phyloP scores from a whole-genome alignment of 106 monocot genomes.

The Dendrobium huoshanense region DNA sequence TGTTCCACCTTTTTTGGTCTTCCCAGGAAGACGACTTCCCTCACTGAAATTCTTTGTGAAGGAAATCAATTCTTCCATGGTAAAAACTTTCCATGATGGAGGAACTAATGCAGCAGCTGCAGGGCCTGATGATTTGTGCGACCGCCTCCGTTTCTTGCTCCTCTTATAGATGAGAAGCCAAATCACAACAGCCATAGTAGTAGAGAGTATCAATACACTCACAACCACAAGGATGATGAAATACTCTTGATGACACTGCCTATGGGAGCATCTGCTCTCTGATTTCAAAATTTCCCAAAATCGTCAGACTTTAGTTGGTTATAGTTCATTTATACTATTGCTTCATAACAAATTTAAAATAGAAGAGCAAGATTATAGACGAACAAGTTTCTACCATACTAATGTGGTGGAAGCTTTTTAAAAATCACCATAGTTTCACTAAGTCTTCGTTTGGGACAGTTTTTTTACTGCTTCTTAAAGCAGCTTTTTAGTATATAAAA shows the following conservation, averaged over 20 bases:
- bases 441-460: neutral
- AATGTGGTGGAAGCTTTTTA: neutral
- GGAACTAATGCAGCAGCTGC: conserved; percentile 66
- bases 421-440: neutral
- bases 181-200: conserved; percentile 57
- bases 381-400: neutral
- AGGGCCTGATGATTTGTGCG: conserved; percentile 64
- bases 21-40: conserved; percentile 84
- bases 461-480: too few species aligned
- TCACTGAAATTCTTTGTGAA: conserved; percentile 99
- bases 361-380: neutral
- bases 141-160: conserved; percentile 82
- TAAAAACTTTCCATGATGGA: conserved; percentile 87
- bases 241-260: conserved; percentile 82
- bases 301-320: neutral
- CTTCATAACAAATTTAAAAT: conserved; percentile 2
- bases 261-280: conserved; percentile 53
- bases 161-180: conserved; percentile 85
- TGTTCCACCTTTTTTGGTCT: conserved; percentile 95
- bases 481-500: too few species aligned
- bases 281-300: conserved; percentile 9
- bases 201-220: conserved; percentile 73
- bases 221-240: conserved; percentile 74
- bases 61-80: conserved; percentile 70
- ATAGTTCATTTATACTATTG: conserved; percentile 3